Evolutionary conservation across 495 filamentous ascomycete genomes (phyloP).

Genomic region (Tricharina praecox): DNA sequence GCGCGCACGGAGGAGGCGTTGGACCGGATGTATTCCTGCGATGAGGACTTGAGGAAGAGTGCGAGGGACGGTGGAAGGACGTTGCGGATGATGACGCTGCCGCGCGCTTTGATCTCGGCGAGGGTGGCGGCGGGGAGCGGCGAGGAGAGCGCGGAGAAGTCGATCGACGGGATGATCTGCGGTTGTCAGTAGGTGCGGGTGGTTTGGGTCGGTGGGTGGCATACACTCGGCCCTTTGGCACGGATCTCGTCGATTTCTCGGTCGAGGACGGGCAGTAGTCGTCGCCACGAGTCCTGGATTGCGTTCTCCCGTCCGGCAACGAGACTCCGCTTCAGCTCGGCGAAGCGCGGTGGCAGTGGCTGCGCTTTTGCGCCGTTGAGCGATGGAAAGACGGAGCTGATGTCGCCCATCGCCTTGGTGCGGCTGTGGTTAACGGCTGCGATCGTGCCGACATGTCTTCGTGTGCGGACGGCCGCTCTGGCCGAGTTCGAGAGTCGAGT

Average conservation of each 20-base stretch:
- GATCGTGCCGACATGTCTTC: background rate
- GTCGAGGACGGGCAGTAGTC: conserved; percentile 42
- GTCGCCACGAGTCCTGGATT: conserved; percentile 49
- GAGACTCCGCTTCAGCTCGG: conserved; percentile 51
- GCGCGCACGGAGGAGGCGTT: conserved; percentile 37
- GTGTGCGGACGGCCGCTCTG: too few relatives aligned
- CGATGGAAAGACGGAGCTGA: conserved; percentile 69
- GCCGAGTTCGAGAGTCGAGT: too few relatives aligned
- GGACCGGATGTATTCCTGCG: conserved; percentile 42
- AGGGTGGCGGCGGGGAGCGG: conserved; percentile 31
- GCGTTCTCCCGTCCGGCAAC: conserved; percentile 45
- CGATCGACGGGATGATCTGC: conserved; percentile 40
- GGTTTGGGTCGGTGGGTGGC: background rate
- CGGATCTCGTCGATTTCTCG: conserved; percentile 37
- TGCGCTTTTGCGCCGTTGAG: conserved; percentile 47
- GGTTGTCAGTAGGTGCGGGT: background rate
- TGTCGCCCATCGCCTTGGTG: conserved; percentile 46
- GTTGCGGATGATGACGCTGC: conserved; percentile 45
- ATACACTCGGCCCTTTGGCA: conserved; percentile 9
- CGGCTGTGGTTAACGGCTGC: background rate
- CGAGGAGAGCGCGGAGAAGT: conserved; percentile 37
- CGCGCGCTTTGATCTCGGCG: conserved; percentile 43
- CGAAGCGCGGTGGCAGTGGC: conserved; percentile 56
- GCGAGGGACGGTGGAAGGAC: conserved; percentile 45
- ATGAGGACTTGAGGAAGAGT: conserved; percentile 38